Evolutionary conservation across 305 asterid genomes (phyloP).

Genomic region (Fraxinus baroniana): DNA sequence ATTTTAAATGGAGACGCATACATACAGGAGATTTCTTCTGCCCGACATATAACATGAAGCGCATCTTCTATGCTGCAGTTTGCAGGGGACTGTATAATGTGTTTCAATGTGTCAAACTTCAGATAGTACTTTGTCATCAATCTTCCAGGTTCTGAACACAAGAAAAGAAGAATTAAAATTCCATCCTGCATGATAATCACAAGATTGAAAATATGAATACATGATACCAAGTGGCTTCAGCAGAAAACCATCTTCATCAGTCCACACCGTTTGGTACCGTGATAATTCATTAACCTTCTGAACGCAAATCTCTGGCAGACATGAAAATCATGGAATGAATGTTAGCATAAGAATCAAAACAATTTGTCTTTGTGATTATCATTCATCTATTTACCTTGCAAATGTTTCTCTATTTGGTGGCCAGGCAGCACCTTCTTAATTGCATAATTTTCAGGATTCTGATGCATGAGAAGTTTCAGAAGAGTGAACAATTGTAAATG

Average conservation of each 20-base stretch:
- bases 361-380: conserved; percentile 11
- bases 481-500: conserved; percentile 21
- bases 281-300: conserved; percentile 84
- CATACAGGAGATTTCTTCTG: conserved; percentile 89
- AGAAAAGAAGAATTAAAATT: conserved; percentile 19
- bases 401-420: conserved; percentile 64
- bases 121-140: conserved; percentile 98
- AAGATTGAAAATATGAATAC: conserved; percentile 21
- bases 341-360: conserved; percentile 15
- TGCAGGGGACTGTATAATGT: conserved; percentile 74
- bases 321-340: conserved; percentile 24
- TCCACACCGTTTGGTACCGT: conserved; percentile 84
- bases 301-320: conserved; percentile 71
- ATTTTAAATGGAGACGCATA: conserved; percentile 22
- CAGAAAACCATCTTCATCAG: conserved; percentile 90
- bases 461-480: conserved; percentile 42
- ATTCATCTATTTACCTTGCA: conserved; percentile 62
- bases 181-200: conserved; percentile 11
- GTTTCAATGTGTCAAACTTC: conserved; percentile 95
- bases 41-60: conserved; percentile 72
- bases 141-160: conserved; percentile 76
- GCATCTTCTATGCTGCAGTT: conserved; percentile 75
- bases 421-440: conserved; percentile 54
- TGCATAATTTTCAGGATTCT: conserved; percentile 88
- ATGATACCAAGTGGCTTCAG: conserved; percentile 81